Base-by-base conservation (phyloP, 768 basidiomycete species). In the Auriscalpium vulgare region DNA sequence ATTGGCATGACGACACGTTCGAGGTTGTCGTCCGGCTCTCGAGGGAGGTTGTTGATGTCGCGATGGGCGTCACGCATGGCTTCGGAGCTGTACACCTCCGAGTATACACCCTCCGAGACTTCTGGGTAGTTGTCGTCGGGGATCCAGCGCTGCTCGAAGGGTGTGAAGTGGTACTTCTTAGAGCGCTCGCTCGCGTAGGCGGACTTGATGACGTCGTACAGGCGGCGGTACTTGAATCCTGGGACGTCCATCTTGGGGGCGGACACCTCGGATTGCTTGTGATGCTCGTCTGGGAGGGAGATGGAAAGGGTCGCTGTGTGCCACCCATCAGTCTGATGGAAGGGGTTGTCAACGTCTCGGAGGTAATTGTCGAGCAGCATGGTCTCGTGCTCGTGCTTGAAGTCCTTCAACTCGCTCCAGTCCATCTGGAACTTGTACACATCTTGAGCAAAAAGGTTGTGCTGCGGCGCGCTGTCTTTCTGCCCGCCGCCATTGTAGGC, bases 61-160 rank as follows among this genome's bases (percentile, higher is more conserved):
- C 37, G 36, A 10, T 19, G 51, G 8, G 36, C 51, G 3, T 19
- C 23, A 13, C 37, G 21, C 17, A 52, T 23, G 17, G 38, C 51
- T 23, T 52, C 21, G 8, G 51, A 52, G 16, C 16, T 43, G n/a
- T 52, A 52, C 16, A 52, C 14, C 10, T 52, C 51, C 1, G 36
- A 21, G n/a, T 40, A 43, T 17, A 52, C 29, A 13, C 38, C 4
- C 8, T 37, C 51, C 8, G 37, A 9, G 23, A 21, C 36, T 6
- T 43, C 40, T 0, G 14, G 21, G 29, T 13, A n/a, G 6, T 36
- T 17, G 21, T 61, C 50, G 10, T 57, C 58, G 4, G 62, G 55
- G 2, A 49, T 55, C 69, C 69, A 70, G 29, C 54, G 56, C 49
- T 68, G 64, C 37, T 65, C 56, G 47, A 59, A 70, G 2, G 65